phyloP scores from a whole-genome alignment of 257 asterid genomes.

The Apocynum venetum region DNA sequence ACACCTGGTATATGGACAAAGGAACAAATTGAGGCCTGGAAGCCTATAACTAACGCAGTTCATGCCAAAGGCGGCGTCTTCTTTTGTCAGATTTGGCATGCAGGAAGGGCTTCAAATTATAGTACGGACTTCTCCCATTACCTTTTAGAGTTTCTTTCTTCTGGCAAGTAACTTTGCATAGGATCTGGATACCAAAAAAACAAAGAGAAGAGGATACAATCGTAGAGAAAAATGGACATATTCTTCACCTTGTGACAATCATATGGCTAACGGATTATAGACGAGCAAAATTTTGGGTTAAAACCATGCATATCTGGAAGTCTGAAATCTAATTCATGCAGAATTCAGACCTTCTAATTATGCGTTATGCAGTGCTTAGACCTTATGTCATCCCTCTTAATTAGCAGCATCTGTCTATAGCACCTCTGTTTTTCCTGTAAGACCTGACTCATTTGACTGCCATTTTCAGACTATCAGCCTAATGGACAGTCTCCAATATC shows the following conservation, averaged over 20 bases:
- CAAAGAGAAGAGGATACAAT: neutral
- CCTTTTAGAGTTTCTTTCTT: neutral
- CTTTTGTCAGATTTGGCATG: constrained; percentile 30
- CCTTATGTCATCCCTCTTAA: too few relatives aligned
- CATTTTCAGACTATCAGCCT: constrained; percentile 20
- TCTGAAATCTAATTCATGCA: neutral
- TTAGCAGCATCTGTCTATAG: too few relatives aligned
- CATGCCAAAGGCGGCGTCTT: constrained; percentile 31
- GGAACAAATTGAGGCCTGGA: constrained; percentile 33
- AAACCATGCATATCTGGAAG: too few relatives aligned
- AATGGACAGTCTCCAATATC: constrained; percentile 31
- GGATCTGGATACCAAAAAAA: too few relatives aligned
- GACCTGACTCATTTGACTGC: neutral
- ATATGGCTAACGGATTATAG: too few relatives aligned
- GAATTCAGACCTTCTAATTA: too few relatives aligned
- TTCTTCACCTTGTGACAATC: too few relatives aligned
- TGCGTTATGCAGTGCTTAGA: too few relatives aligned
- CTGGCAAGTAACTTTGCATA: neutral
- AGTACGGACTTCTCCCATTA: constrained; percentile 3
- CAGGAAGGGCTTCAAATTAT: constrained; percentile 19
- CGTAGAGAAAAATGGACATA: too few relatives aligned
- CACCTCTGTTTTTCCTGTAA: neutral
- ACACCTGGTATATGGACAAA: constrained; percentile 27
- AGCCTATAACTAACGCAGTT: constrained; percentile 25
- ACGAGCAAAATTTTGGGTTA: neutral